A percentile compares a stretch with the other conserved stretches of the same genome.
Conservation (phyloP, 148 eudicot genomes). For the Rheum nobile region DNA sequence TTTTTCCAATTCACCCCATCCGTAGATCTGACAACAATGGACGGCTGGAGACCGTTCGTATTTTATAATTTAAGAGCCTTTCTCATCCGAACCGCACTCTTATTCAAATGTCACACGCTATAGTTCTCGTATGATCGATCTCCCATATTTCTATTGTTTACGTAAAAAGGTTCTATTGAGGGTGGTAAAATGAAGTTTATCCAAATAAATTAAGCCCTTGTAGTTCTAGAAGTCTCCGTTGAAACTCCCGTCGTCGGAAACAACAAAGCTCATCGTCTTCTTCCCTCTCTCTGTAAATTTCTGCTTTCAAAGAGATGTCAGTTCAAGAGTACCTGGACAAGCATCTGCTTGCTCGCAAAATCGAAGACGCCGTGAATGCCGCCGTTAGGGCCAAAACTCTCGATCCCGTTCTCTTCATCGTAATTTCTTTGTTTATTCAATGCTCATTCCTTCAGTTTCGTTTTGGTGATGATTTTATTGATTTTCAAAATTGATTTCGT, state of each 20-base stretch:
- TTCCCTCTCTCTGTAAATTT: background rate
- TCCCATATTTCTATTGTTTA: too few species aligned
- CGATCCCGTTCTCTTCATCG: conserved; percentile 96
- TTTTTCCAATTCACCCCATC: too few species aligned
- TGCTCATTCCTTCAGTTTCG: background rate
- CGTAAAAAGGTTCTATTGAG: too few species aligned
- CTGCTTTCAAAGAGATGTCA: conserved; percentile 34
- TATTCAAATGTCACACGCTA: too few species aligned
- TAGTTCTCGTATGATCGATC: too few species aligned
- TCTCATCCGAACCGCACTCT: too few species aligned
- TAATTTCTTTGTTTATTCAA: conserved; percentile 13
- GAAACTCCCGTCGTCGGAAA: background rate
- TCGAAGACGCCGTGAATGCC: conserved; percentile 96
- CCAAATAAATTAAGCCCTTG: too few species aligned
- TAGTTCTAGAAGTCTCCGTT: too few species aligned
- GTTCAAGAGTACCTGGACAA: conserved; percentile 91
- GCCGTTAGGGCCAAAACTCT: conserved; percentile 89
- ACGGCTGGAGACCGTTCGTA: too few species aligned
- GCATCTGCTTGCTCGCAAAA: conserved; percentile 82
- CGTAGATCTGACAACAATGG: too few species aligned
- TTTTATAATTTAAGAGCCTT: too few species aligned
- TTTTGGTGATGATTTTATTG: background rate
- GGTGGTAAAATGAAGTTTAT: too few species aligned
- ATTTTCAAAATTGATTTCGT: background rate
- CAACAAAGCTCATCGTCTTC: background rate